Percentiles rank a stretch among this genome's conserved stretches.
Conservation (phyloP, 345 rosid genomes). For the Linum tenue region DNA sequence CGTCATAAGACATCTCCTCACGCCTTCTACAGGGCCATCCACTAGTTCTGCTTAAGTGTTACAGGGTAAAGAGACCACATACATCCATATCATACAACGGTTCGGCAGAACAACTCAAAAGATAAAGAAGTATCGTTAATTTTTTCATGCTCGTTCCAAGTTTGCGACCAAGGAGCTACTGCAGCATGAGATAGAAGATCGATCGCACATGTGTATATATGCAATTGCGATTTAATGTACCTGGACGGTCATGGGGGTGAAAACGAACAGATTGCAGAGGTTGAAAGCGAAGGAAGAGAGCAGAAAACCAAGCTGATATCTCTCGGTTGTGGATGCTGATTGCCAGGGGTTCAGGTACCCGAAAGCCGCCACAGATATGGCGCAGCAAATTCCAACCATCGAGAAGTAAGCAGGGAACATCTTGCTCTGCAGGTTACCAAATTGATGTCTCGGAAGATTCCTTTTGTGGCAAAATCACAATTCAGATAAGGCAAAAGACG, state of each 20-base stretch:
- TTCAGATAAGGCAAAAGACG: not conserved
- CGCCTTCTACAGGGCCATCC: no score
- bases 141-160: no score
- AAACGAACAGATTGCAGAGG: slow-evolving; percentile 76
- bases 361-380: slow-evolving; percentile 54
- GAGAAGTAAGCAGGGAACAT: slow-evolving; percentile 96
- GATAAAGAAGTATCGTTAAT: no score
- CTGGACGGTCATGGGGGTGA: slow-evolving; percentile 92
- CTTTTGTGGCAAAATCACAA: slow-evolving; percentile 22
- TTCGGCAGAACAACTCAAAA: no score
- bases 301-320: slow-evolving; percentile 91
- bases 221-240: slow-evolving; percentile 19
- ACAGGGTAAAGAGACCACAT: no score
- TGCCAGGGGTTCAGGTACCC: slow-evolving; percentile 94
- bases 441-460: slow-evolving; percentile 89
- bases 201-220: not conserved
- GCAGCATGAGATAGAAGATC: not conserved
- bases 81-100: no score
- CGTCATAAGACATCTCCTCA: no score
- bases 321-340: slow-evolving; percentile 54
- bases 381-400: slow-evolving; percentile 67
- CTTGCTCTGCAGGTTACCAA: slow-evolving; percentile 89
- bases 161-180: not conserved
- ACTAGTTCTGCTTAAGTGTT: no score
- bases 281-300: slow-evolving; percentile 69